Conservation (phyloP, 495 filamentous ascomycete genomes). For the Glutinoglossum americanum region DNA sequence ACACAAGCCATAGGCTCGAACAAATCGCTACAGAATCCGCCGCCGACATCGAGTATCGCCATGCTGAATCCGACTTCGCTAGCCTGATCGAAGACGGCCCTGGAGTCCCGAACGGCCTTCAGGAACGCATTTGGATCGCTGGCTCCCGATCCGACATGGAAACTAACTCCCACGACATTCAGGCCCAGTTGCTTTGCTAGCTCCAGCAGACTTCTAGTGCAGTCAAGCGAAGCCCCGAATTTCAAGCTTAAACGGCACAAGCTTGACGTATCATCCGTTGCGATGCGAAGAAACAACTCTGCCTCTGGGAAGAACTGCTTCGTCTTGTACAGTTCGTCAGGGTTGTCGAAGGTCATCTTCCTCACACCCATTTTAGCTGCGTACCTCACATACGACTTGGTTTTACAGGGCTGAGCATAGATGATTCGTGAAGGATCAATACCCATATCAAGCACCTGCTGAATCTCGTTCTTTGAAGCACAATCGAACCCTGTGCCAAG, state of each 20-base stretch:
- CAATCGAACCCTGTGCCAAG: constrained; percentile 95
- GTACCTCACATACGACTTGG: constrained; percentile 86
- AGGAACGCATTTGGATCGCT: constrained; percentile 73
- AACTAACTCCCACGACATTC: constrained; percentile 89
- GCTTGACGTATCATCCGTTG: constrained; percentile 88
- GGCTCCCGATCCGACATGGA: constrained; percentile 92
- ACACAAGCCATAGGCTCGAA: constrained; percentile 81
- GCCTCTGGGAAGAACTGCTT: constrained; percentile 74
- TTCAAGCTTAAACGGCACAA: constrained; percentile 89
- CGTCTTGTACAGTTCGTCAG: constrained; percentile 95
- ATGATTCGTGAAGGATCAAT: constrained; percentile 86
- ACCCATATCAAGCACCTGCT: constrained; percentile 64
- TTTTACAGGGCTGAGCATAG: constrained; percentile 98
- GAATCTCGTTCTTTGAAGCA: constrained; percentile 91
- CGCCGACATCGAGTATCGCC: constrained; percentile 82
- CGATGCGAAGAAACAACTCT: constrained; percentile 78
- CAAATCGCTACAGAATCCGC: constrained; percentile 70
- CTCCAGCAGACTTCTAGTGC: constrained; percentile 52
- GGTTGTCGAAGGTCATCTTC: constrained; percentile 98
- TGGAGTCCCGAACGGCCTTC: constrained; percentile 77
- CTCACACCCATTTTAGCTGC: constrained; percentile 66
- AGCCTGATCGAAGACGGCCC: constrained; percentile 77
- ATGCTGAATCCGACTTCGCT: constrained; percentile 52
- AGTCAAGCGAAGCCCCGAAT: constrained; percentile 78
- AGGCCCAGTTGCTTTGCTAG: constrained; percentile 75